These are phyloP conservation scores for Leishmania arabica DNA, from an alignment of 208 protist species.

Conservation along the genomic window DNA sequence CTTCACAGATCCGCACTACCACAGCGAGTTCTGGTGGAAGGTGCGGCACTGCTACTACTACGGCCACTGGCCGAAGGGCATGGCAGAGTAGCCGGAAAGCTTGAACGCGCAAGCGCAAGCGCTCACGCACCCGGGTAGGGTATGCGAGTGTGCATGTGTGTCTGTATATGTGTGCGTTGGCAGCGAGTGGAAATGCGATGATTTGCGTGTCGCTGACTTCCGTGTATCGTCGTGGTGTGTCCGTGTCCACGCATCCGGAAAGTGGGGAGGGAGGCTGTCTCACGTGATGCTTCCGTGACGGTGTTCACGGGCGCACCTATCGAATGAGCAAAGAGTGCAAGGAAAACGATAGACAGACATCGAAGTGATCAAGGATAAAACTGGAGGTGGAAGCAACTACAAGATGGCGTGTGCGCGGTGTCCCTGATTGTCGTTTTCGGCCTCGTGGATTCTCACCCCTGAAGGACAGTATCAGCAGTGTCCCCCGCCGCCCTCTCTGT, in stretches of 20 bases:
- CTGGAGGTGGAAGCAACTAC: background rate
- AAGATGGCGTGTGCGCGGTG: background rate
- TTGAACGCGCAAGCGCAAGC: background rate
- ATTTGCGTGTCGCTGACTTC: background rate
- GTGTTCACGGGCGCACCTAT: background rate
- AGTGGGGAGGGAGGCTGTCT: background rate
- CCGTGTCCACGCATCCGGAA: background rate
- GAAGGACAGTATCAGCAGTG: background rate
- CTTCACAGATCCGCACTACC: conserved; percentile 88
- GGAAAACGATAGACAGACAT: background rate
- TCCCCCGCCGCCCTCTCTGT: background rate
- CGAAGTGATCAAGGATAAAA: background rate
- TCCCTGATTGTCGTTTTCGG: background rate
- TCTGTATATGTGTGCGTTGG: background rate
- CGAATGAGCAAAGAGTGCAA: background rate
- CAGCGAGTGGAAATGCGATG: background rate
- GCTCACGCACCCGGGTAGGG: background rate
- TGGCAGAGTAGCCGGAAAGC: conserved; percentile 53
- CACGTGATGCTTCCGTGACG: background rate
- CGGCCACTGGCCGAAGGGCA: conserved; percentile 89
- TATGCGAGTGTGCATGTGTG: conserved; percentile 1
- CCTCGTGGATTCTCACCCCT: background rate
- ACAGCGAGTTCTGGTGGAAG: conserved; percentile 92
- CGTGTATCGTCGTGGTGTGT: background rate
- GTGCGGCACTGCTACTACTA: conserved; percentile 83